Evolutionary conservation across 148 eudicot species (phyloP).

Genomic region (Camellia sinensis): DNA sequence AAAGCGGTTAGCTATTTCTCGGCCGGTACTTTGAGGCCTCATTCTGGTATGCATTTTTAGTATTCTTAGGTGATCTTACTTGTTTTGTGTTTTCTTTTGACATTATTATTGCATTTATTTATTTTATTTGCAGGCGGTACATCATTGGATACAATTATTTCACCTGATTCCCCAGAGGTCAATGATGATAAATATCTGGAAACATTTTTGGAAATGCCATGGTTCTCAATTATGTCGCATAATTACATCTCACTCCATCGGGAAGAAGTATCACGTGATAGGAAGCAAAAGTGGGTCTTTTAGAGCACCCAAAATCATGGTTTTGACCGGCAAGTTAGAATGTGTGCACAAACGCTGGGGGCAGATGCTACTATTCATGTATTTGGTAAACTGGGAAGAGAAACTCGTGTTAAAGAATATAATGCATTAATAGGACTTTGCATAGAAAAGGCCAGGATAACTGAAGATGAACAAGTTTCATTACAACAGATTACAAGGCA

Average conservation of each 20-base stretch:
- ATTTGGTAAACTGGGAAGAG: conserved; percentile 68
- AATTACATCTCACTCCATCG: conserved; percentile 35
- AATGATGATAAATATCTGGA: conserved; percentile 20
- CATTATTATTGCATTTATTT: not conserved
- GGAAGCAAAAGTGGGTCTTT: conserved; percentile 69
- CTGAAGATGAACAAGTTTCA: conserved; percentile 55
- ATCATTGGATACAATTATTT: conserved; percentile 17
- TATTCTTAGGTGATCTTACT: not conserved
- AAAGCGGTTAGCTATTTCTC: not conserved
- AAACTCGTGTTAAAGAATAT: conserved; percentile 70
- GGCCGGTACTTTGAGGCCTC: not conserved
- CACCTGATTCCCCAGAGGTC: conserved; percentile 20
- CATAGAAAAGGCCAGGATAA: conserved; percentile 52
- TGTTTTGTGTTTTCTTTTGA: conserved; percentile 8
- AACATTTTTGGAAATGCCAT: conserved; percentile 29
- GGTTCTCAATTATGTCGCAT: conserved; percentile 33
- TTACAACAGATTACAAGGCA: conserved; percentile 49
- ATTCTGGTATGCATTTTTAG: not conserved
- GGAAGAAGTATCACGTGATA: conserved; percentile 54
- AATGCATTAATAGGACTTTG: conserved; percentile 54
- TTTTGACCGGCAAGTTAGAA: conserved; percentile 40
- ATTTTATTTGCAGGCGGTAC: conserved; percentile 25
- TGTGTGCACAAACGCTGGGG: conserved; percentile 62
- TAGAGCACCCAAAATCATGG: conserved; percentile 48
- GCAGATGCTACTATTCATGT: conserved; percentile 46